Percentiles rank a stretch among this genome's conserved stretches.
phyloP scores from a whole-genome alignment of 139 green algal species.

The Chlorella sp. region DNA sequence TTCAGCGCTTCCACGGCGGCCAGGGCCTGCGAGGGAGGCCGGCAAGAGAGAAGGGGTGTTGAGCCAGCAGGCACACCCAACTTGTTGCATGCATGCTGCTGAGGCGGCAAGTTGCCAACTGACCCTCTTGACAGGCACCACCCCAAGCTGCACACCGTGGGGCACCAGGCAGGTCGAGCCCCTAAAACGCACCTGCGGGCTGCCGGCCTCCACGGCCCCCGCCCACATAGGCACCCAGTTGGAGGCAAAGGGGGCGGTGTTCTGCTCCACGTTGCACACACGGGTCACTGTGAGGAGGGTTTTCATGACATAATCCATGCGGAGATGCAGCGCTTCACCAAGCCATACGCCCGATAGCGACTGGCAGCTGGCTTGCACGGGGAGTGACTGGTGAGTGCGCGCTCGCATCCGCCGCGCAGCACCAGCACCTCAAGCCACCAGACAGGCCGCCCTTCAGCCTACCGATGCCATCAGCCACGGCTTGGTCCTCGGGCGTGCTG shows the following conservation, averaged over 20 bases:
- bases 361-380: too few species aligned
- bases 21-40: slow-evolving; percentile 1
- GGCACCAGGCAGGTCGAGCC: background rate
- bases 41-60: background rate
- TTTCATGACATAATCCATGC: too few species aligned
- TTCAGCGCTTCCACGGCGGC: slow-evolving; percentile 17
- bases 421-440: too few species aligned
- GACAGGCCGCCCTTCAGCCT: background rate
- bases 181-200: background rate
- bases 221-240: slow-evolving; percentile 31
- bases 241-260: slow-evolving; percentile 11
- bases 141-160: background rate
- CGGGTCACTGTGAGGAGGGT: background rate
- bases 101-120: too few species aligned
- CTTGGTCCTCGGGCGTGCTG: background rate
- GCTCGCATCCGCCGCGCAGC: too few species aligned
- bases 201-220: background rate
- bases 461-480: background rate
- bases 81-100: too few species aligned
- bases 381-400: too few species aligned
- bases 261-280: slow-evolving; percentile 7
- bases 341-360: too few species aligned
- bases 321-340: too few species aligned
- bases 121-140: too few species aligned
- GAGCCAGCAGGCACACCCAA: background rate